Conservation (phyloP, 495 filamentous ascomycete species). For the Xylaria flabelliformis region DNA sequence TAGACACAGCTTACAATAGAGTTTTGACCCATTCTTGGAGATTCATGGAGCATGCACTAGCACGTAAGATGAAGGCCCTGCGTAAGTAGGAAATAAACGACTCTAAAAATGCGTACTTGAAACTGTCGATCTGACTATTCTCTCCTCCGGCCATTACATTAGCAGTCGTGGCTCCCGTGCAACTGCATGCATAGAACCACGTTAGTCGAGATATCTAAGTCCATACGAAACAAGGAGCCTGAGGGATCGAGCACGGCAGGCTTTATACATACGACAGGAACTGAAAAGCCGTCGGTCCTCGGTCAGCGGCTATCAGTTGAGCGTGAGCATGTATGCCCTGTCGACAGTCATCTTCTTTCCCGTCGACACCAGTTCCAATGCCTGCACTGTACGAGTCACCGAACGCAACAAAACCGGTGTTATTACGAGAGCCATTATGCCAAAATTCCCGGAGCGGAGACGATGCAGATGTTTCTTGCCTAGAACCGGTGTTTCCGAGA, state of each 20-base stretch:
- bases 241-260: too few species aligned
- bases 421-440: neutral
- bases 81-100: neutral
- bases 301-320: constrained; percentile 43
- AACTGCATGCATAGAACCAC: constrained; percentile 17
- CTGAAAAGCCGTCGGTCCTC: constrained; percentile 40
- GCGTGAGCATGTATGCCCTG: constrained; percentile 48
- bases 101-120: constrained; percentile 32
- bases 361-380: constrained; percentile 50
- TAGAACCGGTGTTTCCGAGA: neutral
- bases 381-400: constrained; percentile 59
- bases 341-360: constrained; percentile 49
- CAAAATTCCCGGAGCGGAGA: neutral
- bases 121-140: constrained; percentile 45
- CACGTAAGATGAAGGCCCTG: neutral
- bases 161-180: constrained; percentile 46
- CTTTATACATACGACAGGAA: constrained; percentile 39
- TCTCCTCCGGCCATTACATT: constrained; percentile 41
- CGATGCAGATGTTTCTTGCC: neutral
- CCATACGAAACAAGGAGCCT: too few species aligned
- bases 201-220: too few species aligned
- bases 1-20: neutral
- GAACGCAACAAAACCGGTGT: constrained; percentile 47
- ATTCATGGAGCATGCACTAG: neutral
- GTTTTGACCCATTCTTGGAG: neutral